Evolutionary conservation across 179 eudicot genomes (phyloP).

Genomic region (Monotropa hypopitys): DNA sequence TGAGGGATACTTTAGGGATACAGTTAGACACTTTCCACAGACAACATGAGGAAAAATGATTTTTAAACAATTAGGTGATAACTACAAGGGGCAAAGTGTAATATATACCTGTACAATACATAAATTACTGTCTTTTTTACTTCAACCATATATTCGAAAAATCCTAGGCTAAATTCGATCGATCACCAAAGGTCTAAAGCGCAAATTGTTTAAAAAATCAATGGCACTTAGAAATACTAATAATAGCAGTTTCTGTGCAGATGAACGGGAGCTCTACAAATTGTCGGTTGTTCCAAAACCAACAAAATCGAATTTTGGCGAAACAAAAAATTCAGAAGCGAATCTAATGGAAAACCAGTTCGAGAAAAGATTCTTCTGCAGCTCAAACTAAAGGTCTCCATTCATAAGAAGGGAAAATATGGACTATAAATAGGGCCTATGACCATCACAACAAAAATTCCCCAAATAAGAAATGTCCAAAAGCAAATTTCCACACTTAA

Average conservation of each 20-base stretch:
- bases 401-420: not conserved
- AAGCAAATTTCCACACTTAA: not conserved
- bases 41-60: too few species aligned
- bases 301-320: not conserved
- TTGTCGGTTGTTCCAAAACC: not conserved
- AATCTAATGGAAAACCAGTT: not conserved
- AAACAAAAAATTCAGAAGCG: not conserved
- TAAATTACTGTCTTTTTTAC: too few species aligned
- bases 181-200: too few species aligned
- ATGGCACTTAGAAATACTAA: not conserved
- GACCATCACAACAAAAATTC: not conserved
- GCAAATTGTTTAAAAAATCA: too few species aligned
- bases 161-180: not conserved
- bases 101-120: too few species aligned
- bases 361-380: not conserved
- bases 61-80: too few species aligned
- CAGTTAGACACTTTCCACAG: too few species aligned
- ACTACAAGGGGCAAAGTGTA: too few species aligned
- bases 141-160: too few species aligned
- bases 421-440: not conserved
- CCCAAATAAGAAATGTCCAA: not conserved
- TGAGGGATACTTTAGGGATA: too few species aligned
- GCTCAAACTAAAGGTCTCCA: not conserved
- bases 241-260: not conserved
- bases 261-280: not conserved